These are phyloP conservation scores for Penicillium griseofulvum DNA, from an alignment of 2,329 filamentous ascomycete species.

Conservation along the genomic window DNA sequence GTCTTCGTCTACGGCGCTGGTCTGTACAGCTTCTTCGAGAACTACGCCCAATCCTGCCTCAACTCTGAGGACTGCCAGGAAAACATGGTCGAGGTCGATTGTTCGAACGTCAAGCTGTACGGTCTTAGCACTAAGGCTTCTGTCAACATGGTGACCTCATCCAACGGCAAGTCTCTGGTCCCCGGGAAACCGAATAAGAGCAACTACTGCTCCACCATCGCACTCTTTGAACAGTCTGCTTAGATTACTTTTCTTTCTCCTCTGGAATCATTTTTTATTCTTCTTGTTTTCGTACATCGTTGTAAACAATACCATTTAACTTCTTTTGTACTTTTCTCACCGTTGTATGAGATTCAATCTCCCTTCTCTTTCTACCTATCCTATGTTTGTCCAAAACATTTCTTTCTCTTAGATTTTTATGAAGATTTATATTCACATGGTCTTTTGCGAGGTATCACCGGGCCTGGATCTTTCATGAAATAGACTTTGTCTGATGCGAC, in stretches of 20 bases:
- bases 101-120: constrained; percentile 61
- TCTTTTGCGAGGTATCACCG: constrained; percentile 11
- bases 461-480: background rate
- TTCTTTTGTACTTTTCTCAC: background rate
- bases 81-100: constrained; percentile 72
- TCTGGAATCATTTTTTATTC: background rate
- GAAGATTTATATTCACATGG: background rate
- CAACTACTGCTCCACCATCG: constrained; percentile 47
- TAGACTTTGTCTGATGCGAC: constrained; percentile 4
- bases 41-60: constrained; percentile 72
- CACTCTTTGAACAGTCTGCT: constrained; percentile 39
- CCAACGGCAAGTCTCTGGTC: constrained; percentile 35
- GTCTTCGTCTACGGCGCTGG: constrained; percentile 70
- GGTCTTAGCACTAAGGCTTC: constrained; percentile 73
- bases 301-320: background rate
- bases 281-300: background rate
- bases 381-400: background rate
- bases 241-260: constrained; percentile 5
- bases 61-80: constrained; percentile 68
- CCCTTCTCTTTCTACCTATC: background rate
- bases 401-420: background rate
- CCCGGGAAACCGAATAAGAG: constrained; percentile 41
- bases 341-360: background rate
- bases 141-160: constrained; percentile 65
- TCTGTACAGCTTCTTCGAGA: constrained; percentile 80